phyloP scores from a whole-genome alignment of 139 green algal species.

The Marvania coccoides region DNA sequence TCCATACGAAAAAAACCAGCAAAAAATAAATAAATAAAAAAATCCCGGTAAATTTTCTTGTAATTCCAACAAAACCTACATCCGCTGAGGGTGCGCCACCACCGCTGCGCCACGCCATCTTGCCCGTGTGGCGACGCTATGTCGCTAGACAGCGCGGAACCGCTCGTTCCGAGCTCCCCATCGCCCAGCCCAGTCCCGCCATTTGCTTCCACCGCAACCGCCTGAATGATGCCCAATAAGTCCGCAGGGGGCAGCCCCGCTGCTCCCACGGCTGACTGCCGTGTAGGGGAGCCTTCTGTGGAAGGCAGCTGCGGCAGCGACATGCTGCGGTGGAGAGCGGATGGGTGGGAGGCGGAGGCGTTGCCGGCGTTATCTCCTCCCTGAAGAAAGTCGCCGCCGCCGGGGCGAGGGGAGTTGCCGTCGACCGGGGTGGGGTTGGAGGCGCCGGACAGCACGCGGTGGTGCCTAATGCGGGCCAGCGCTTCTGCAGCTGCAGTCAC shows the following conservation, averaged over 20 bases:
- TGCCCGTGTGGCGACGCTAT: not conserved
- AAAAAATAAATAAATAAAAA: conserved; percentile 1
- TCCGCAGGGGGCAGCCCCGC: not conserved
- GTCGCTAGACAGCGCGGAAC: no score
- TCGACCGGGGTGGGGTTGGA: no score
- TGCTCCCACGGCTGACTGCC: not conserved
- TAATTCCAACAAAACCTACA: not conserved
- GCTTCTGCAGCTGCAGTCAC: not conserved
- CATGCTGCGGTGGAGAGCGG: no score
- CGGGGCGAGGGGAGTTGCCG: no score
- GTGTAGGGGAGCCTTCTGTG: not conserved
- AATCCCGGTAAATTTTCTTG: not conserved
- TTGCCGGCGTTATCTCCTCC: no score
- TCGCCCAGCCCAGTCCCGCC: not conserved
- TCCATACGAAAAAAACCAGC: no score
- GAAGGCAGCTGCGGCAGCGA: not conserved
- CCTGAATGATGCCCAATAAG: not conserved
- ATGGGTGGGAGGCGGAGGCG: no score
- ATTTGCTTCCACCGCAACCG: not conserved
- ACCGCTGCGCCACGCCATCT: not conserved
- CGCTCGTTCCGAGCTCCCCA: not conserved
- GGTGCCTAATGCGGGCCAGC: not conserved
- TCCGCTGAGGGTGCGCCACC: conserved; percentile 1
- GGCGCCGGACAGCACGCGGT: not conserved
- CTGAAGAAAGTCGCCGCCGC: no score